These are phyloP conservation scores for Clarireedia hainanense DNA, from an alignment of 2,329 filamentous ascomycete genomes.

Conservation along the genomic window DNA sequence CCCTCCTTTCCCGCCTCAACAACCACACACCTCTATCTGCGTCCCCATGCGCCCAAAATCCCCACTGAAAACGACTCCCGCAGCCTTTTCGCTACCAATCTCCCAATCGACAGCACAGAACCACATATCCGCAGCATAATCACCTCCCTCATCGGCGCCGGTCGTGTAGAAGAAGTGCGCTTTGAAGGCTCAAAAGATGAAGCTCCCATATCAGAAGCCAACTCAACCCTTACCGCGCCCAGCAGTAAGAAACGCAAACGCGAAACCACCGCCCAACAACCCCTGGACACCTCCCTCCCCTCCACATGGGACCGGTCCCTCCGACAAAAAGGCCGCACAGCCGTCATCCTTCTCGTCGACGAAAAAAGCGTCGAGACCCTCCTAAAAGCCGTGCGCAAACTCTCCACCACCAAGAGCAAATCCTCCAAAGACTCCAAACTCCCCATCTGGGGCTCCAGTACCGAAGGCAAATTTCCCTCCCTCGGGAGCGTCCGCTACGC, in stretches of 20 bases:
- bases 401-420: conserved; percentile 34
- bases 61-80: conserved; percentile 66
- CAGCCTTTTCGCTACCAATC: conserved; percentile 84
- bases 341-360: conserved; percentile 78
- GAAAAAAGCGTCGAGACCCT: conserved; percentile 67
- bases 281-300: conserved; percentile 59
- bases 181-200: conserved; percentile 58
- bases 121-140: conserved; percentile 71
- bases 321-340: conserved; percentile 67
- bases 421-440: conserved; percentile 47
- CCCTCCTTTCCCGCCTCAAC: conserved; percentile 53
- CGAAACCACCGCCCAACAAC: conserved; percentile 40
- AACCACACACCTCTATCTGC: conserved; percentile 80
- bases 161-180: conserved; percentile 66
- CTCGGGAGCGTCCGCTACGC: conserved; percentile 45
- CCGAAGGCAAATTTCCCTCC: conserved; percentile 46
- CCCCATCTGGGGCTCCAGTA: conserved; percentile 60
- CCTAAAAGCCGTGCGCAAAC: conserved; percentile 64
- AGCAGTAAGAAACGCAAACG: conserved; percentile 44
- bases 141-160: conserved; percentile 62
- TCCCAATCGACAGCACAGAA: conserved; percentile 77
- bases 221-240: neutral
- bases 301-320: conserved; percentile 65
- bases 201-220: conserved; percentile 24
- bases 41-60: conserved; percentile 72